Base-by-base conservation (phyloP, 129 eudicot genomes). In the Helichrysum umbraculigerum region DNA sequence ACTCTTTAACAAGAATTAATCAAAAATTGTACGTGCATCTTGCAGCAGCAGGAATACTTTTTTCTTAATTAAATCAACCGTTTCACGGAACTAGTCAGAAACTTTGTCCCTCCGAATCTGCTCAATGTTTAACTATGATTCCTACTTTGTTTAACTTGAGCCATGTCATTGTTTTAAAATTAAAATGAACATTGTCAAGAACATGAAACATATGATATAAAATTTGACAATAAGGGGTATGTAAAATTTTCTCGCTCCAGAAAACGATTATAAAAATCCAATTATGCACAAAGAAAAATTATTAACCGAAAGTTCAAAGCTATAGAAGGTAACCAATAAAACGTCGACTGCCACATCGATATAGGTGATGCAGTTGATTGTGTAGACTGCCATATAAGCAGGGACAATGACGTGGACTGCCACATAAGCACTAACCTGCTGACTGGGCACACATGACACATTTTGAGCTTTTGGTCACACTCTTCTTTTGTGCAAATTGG, bases 1-100 rank as follows among this genome's bases (percentile, higher is more conserved):
- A 58, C 6, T 58, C 7, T 50, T 76, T 30, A 66, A 65, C 41
- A 66, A 66, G 29, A 6, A 54, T 5, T 68, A 29, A 77, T 57
- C 73, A 56, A 76, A 7, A 66, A 16, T 57, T 22, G 5, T 16
- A 54, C 44, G 37, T 35, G 54, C 56, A 63, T 76, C 12, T 32
- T 66, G 51, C 51, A 22, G 54, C 5, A 47, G n/a, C 54, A 47
- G 17, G 16, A 14, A 47, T 12, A 2, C 1, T 12, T 44, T 44
- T 44, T 44, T 12, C 17, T 14, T 44, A 44, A 12, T 44, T 44
- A 44, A 14, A 44, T 44, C 52, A 44, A 44, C 17, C 1, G 3
- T 44, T 44, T 44, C 52, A 44, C 5, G 5, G 17, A 12, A 3
- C 17, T 12, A 47, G 54, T 47, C 54, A 47, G n/a, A 3, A 47